Evolutionary conservation across 2,329 filamentous ascomycete genomes (phyloP), one percentile per base, ranked within the genome.

Genomic region (Cordyceps farinosa): DNA sequence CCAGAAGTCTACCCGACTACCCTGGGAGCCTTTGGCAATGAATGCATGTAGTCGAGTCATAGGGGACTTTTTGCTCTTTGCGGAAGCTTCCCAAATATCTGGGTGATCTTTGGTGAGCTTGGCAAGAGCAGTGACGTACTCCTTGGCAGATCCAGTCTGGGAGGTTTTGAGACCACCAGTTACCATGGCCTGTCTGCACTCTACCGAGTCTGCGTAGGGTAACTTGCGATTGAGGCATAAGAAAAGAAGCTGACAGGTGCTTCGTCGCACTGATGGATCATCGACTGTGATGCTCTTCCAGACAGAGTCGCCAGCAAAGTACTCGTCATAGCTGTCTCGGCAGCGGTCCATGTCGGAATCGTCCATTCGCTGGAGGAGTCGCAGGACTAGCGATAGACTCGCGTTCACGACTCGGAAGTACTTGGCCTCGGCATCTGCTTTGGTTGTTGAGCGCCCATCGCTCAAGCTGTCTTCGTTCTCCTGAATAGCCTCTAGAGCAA

Each of bases 351-450:
- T 75, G 44, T 91, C 88, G 22, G 72, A 70, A 7, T 71, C 65
- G 1, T 78, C 74, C 1, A 86, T 74, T 64, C 75, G 82, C 52
- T 79, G 76, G 0, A 88, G 69, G 0, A 89, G 75, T 36, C 80
- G 79, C 3, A 84, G 69, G 2, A 87, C 80, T 6, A 88, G 75
- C 1, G 82, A 84, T 29, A 88, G 70, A 61, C 83, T 83, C 8
- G 79, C 80, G 10, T 79, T 80, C 3, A 87, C 70, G 4, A 97
- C 92, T 53, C 95, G 85, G 65, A 87, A 85, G 76, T 96, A 95
- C 70, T 97, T 97, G 22, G 90, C 85, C 67, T 92, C 85, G 4
- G 92, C 88, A 73, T 99, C 95, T 68, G 98, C 94, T 9, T 85
- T 78, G 64, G 87, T 95, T 3, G 92, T 91, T 1, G 87, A 91